These are phyloP conservation scores for Royoungia palumana DNA, from an alignment of 768 basidiomycete genomes.

Conservation along the genomic window DNA sequence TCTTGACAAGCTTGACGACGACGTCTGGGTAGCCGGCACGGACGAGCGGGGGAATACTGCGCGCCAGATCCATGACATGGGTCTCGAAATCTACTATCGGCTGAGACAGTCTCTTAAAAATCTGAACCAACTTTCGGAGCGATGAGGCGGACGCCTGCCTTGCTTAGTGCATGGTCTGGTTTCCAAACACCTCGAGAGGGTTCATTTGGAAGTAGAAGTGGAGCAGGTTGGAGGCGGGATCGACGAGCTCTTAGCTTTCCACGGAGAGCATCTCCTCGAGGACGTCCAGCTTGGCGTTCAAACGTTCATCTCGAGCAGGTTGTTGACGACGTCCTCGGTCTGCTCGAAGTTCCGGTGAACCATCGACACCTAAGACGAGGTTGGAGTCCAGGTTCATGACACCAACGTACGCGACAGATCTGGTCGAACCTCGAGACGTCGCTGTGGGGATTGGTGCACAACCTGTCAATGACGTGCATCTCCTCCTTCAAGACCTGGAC, in stretches of 20 bases:
- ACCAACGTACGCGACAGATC: constrained; percentile 81
- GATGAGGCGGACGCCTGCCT: constrained; percentile 63
- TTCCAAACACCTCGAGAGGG: constrained; percentile 89
- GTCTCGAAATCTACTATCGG: constrained; percentile 82
- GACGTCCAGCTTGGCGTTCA: constrained; percentile 79
- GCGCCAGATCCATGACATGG: constrained; percentile 74
- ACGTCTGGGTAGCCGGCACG: constrained; percentile 74
- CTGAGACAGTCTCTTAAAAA: constrained; percentile 83
- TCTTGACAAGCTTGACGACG: constrained; percentile 86
- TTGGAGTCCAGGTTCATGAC: too few relatives aligned
- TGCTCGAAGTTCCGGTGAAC: too few relatives aligned
- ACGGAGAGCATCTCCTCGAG: constrained; percentile 74
- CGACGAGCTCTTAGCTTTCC: constrained; percentile 75
- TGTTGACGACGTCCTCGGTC: constrained; percentile 92
- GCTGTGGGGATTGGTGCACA: constrained; percentile 72
- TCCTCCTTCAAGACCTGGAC: constrained; percentile 84
- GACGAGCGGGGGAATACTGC: constrained; percentile 74
- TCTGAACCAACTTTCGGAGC: constrained; percentile 63
- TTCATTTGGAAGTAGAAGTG: constrained; percentile 89
- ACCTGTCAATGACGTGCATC: constrained; percentile 74
- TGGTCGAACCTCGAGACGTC: constrained; percentile 89
- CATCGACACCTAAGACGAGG: too few relatives aligned
- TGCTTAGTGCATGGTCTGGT: too few relatives aligned
- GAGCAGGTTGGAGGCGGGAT: constrained; percentile 85
- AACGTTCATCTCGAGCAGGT: constrained; percentile 85